phyloP scores from a whole-genome alignment of 306 rosid species.

The Urtica urens region DNA sequence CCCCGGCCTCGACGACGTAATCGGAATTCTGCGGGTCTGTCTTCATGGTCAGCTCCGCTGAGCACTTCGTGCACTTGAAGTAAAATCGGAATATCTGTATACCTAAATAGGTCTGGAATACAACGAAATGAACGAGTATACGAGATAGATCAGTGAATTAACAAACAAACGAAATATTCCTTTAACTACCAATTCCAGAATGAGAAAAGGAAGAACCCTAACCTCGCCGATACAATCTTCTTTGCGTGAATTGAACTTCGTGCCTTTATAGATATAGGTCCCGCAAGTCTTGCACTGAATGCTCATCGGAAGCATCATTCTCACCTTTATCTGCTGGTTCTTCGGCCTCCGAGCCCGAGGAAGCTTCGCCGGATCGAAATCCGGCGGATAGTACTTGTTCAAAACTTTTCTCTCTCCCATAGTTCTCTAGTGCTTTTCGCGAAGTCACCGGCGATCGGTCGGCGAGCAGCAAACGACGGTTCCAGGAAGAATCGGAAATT shows the following conservation, averaged over 20 bases:
- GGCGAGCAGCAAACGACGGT: too few relatives aligned
- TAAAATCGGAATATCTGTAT: conserved; percentile 80
- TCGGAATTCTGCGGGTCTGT: conserved; percentile 90
- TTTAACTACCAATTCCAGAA: too few relatives aligned
- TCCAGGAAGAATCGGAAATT: too few relatives aligned
- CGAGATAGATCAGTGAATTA: too few relatives aligned
- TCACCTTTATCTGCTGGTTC: conserved; percentile 81
- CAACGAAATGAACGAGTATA: too few relatives aligned
- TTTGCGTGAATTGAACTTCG: conserved; percentile 49
- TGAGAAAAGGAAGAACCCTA: too few relatives aligned
- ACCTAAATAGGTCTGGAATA: conserved; percentile 70
- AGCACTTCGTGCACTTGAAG: conserved; percentile 80
- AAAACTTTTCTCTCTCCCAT: conserved; percentile 93
- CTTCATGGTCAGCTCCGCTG: conserved; percentile 78
- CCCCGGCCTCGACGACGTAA: conserved; percentile 75
- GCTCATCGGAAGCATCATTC: conserved; percentile 99
- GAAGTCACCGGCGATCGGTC: too few relatives aligned
- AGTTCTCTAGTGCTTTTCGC: too few relatives aligned
- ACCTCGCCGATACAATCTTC: conserved; percentile 35
- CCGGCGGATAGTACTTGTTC: conserved; percentile 92
- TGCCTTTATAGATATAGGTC: conserved; percentile 49
- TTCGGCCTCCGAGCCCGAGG: conserved; percentile 61
- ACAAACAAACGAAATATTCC: too few relatives aligned
- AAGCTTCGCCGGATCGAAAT: conserved; percentile 76
- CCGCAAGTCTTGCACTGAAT: conserved; percentile 84